phyloP scores from a whole-genome alignment of 176 grass and related monocot genomes.

The Calamus simplicifolius region DNA sequence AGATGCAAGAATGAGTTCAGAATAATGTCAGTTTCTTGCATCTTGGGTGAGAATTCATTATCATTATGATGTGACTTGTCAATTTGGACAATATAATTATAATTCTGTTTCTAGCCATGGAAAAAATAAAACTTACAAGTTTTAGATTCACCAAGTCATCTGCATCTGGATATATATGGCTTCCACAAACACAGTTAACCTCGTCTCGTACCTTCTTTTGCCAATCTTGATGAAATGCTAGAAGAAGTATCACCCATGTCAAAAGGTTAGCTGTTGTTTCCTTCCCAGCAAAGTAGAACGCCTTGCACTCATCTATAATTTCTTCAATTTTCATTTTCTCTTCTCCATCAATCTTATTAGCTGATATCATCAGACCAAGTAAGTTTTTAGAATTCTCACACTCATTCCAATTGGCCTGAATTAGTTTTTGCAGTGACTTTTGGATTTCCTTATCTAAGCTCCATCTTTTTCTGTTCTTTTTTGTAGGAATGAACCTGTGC shows the following conservation, averaged over 20 bases:
- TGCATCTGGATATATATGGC: constrained; percentile 21
- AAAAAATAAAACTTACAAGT: constrained; percentile 38
- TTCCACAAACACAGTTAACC: constrained; percentile 48
- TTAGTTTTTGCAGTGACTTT: constrained; percentile 44
- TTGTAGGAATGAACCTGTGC: constrained; percentile 71
- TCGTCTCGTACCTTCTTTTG: constrained; percentile 59
- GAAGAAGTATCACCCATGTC: constrained; percentile 71
- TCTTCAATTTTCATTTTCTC: constrained; percentile 62
- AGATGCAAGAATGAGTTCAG: too few relatives aligned
- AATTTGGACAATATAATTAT: too few relatives aligned
- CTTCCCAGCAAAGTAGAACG: constrained; percentile 82
- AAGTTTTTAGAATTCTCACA: constrained; percentile 71
- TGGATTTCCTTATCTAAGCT: constrained; percentile 54
- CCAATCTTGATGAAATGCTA: constrained; percentile 73
- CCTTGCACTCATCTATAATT: constrained; percentile 83
- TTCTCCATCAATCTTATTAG: constrained; percentile 35
- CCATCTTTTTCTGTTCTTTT: constrained; percentile 54
- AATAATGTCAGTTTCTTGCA: too few relatives aligned
- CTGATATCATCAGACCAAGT: constrained; percentile 70
- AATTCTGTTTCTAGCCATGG: too few relatives aligned
- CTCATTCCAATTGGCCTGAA: constrained; percentile 42
- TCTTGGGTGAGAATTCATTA: too few relatives aligned
- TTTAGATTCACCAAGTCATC: constrained; percentile 55
- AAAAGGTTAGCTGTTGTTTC: constrained; percentile 77
- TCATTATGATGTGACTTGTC: too few relatives aligned